These are phyloP conservation scores for Microthyrium microscopicum DNA, from an alignment of 2,329 filamentous ascomycete species.

Conservation along the genomic window DNA sequence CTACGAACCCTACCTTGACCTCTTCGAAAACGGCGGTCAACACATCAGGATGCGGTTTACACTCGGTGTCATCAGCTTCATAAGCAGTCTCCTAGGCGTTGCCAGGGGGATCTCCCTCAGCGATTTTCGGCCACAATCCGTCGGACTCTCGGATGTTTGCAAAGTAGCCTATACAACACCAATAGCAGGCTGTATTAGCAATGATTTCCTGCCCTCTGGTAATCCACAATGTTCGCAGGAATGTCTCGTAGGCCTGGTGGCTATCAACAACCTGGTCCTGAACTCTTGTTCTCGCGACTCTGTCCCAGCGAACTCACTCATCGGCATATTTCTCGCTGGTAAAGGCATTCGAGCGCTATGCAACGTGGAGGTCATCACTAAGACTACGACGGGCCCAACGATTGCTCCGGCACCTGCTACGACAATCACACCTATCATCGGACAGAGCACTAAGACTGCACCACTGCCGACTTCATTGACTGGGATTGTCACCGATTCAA, in stretches of 20 bases:
- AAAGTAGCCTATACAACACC: constrained; percentile 22
- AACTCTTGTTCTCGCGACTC: constrained; percentile 18
- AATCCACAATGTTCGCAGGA: constrained; percentile 15
- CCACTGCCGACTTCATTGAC: too few species aligned
- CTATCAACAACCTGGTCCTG: constrained; percentile 18
- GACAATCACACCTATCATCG: too few species aligned
- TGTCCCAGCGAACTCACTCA: constrained; percentile 22
- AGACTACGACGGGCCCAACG: too few species aligned
- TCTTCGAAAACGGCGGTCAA: too few species aligned
- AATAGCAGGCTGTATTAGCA: constrained; percentile 23
- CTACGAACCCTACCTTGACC: too few species aligned
- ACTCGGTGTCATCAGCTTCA: too few species aligned
- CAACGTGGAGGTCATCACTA: constrained; percentile 15
- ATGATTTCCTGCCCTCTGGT: constrained; percentile 20
- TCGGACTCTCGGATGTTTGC: constrained; percentile 23
- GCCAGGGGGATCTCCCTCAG: constrained; percentile 27
- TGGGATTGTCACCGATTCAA: too few species aligned
- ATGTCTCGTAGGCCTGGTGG: constrained; percentile 24
- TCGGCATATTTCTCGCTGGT: constrained; percentile 26
- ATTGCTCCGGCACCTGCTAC: too few species aligned
- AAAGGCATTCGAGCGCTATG: constrained; percentile 23
- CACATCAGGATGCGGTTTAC: too few species aligned
- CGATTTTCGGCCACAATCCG: constrained; percentile 27
- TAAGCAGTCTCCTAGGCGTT: too few species aligned
- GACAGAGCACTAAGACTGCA: too few species aligned